phyloP scores from a whole-genome alignment of 1,284 basidiomycete species.

The Cryptococcus sp. region DNA sequence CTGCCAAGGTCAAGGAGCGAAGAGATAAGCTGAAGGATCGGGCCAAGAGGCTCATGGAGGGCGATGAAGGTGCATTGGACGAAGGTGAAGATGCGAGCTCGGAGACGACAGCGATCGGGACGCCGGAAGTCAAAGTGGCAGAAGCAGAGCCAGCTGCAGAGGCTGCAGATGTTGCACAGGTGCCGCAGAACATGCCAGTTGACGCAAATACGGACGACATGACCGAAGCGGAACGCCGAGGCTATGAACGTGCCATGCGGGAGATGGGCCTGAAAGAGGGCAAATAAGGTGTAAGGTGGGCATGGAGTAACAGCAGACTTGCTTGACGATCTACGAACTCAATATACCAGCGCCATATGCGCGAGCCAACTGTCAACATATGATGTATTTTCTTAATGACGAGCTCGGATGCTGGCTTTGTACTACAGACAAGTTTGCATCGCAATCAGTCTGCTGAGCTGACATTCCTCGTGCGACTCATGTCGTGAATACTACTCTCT shows the following conservation, averaged over 20 bases:
- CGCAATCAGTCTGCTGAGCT: too few species aligned
- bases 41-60: constrained; percentile 49
- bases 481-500: too few species aligned
- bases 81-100: constrained; percentile 9
- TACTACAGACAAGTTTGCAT: too few species aligned
- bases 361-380: too few species aligned
- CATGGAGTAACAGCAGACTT: too few species aligned
- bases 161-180: neutral
- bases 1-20: constrained; percentile 46
- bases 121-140: neutral
- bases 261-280: neutral
- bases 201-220: constrained; percentile 1
- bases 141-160: neutral
- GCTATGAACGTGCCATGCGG: neutral
- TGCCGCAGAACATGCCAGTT: neutral
- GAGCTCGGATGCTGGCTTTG: too few species aligned
- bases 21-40: constrained; percentile 48
- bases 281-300: neutral
- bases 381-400: too few species aligned
- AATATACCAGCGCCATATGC: too few species aligned
- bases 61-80: constrained; percentile 21
- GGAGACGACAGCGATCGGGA: neutral
- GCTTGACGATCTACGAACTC: too few species aligned
- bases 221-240: constrained; percentile 2
- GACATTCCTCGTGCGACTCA: too few species aligned